Conservation (phyloP, 2,329 filamentous ascomycete genomes). For the Rhinocladiella mackenziei region DNA sequence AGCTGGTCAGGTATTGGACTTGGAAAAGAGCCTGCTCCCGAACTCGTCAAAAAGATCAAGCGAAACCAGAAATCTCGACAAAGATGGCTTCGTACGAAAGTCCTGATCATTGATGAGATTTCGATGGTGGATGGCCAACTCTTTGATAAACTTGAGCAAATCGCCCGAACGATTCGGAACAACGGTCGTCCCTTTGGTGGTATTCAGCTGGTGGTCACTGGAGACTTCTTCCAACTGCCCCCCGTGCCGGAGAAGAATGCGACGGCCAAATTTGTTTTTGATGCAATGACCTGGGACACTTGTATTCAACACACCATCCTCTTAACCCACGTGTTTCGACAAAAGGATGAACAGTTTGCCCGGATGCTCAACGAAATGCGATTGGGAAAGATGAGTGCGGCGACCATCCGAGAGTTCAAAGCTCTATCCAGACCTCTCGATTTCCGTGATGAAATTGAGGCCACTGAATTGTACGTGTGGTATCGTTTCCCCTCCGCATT, state of each 20-base stretch:
- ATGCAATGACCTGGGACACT: slow-evolving; percentile 85
- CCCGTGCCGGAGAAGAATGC: slow-evolving; percentile 78
- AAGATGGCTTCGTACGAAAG: slow-evolving; percentile 83
- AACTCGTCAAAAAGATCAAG: slow-evolving; percentile 85
- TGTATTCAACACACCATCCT: slow-evolving; percentile 94
- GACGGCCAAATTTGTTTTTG: slow-evolving; percentile 84
- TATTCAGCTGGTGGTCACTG: slow-evolving; percentile 91
- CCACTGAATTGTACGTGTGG: slow-evolving; percentile 70
- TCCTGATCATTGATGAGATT: slow-evolving; percentile 87
- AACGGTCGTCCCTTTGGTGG: slow-evolving; percentile 92
- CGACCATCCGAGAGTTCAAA: slow-evolving; percentile 73
- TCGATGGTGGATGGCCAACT: slow-evolving; percentile 98
- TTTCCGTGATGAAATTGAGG: slow-evolving; percentile 70
- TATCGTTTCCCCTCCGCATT: background rate
- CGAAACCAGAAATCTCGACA: slow-evolving; percentile 82
- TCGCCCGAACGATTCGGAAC: slow-evolving; percentile 80
- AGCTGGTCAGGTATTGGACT: slow-evolving; percentile 94
- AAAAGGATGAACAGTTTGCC: slow-evolving; percentile 85
- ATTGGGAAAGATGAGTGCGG: slow-evolving; percentile 71
- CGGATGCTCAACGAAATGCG: slow-evolving; percentile 98
- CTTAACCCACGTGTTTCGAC: slow-evolving; percentile 91
- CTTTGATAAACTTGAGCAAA: slow-evolving; percentile 90
- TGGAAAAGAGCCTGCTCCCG: slow-evolving; percentile 78
- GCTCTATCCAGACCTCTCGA: slow-evolving; percentile 65
- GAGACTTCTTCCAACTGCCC: slow-evolving; percentile 95